phyloP scores from a whole-genome alignment of 1,139 yeast species.

The Petasospora fabianii region DNA sequence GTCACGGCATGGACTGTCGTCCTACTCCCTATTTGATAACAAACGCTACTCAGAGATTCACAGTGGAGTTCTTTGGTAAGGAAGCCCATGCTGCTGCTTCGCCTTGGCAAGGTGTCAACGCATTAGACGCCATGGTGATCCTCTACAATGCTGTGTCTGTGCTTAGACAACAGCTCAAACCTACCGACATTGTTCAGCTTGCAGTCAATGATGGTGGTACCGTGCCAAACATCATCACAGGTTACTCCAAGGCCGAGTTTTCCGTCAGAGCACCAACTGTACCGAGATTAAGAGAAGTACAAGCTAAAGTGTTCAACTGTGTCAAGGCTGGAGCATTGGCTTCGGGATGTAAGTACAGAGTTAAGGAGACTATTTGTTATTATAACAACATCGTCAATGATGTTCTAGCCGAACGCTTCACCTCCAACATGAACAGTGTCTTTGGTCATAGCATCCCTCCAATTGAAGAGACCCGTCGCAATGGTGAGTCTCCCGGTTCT shows the following conservation, averaged over 20 bases:
- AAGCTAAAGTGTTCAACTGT: slow-evolving; percentile 9
- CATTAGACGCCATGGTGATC: slow-evolving; percentile 10
- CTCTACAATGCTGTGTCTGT: slow-evolving; percentile 7
- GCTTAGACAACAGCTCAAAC: slow-evolving; percentile 9
- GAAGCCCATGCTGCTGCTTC: slow-evolving; percentile 9
- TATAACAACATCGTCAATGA: slow-evolving; percentile 8
- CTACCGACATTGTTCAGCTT: slow-evolving; percentile 8
- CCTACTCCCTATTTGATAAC: neutral
- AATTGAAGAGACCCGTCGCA: neutral
- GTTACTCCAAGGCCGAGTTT: slow-evolving; percentile 4
- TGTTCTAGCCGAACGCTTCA: slow-evolving; percentile 3
- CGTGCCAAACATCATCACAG: slow-evolving; percentile 12
- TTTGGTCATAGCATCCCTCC: slow-evolving; percentile 1
- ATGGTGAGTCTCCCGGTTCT: slow-evolving; percentile 3
- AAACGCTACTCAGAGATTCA: slow-evolving; percentile 7
- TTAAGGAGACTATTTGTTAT: neutral
- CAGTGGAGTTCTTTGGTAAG: slow-evolving; percentile 9
- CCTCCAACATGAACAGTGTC: slow-evolving; percentile 2
- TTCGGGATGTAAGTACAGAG: slow-evolving; percentile 10
- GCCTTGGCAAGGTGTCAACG: slow-evolving; percentile 13
- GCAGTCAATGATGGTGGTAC: slow-evolving; percentile 5
- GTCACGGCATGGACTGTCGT: neutral
- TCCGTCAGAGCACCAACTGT: slow-evolving; percentile 10
- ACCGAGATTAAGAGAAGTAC: slow-evolving; percentile 6
- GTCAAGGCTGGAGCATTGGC: slow-evolving; percentile 8